A percentile compares a stretch with the other conserved stretches of the same genome.
Conservation (phyloP, 108 stramenopile genomes). For the Skeletonema tropicum region DNA sequence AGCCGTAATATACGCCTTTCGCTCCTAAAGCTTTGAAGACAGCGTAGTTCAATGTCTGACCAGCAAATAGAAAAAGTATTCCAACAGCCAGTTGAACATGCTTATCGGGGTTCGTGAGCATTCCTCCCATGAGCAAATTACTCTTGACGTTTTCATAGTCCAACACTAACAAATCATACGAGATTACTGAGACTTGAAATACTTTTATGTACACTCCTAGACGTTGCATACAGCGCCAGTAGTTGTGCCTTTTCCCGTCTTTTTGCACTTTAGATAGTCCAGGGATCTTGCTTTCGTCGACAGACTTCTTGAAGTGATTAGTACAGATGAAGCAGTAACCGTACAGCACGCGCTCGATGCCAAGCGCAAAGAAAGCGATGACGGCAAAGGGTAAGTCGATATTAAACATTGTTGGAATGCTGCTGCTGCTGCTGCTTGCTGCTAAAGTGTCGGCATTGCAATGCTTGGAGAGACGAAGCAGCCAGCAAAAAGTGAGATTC, state of each 20-base stretch:
- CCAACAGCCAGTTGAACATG: slow-evolving; percentile 34
- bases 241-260: slow-evolving; percentile 15
- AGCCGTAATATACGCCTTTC: slow-evolving; percentile 58
- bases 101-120: slow-evolving; percentile 22
- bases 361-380: slow-evolving; percentile 33
- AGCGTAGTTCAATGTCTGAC: slow-evolving; percentile 50
- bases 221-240: slow-evolving; percentile 46
- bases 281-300: slow-evolving; percentile 38
- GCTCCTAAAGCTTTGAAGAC: slow-evolving; percentile 54
- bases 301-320: slow-evolving; percentile 48
- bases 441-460: background rate
- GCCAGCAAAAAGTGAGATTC: background rate
- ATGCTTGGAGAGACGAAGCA: too few relatives aligned
- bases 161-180: slow-evolving; percentile 40
- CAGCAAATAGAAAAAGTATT: slow-evolving; percentile 31
- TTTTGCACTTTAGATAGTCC: slow-evolving; percentile 31
- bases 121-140: slow-evolving; percentile 29
- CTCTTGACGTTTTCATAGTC: slow-evolving; percentile 23
- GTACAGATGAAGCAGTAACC: slow-evolving; percentile 46
- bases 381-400: slow-evolving; percentile 24
- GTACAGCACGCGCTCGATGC: slow-evolving; percentile 46
- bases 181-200: slow-evolving; percentile 43
- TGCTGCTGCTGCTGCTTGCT: background rate
- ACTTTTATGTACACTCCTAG: slow-evolving; percentile 53
- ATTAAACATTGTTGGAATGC: background rate